Evolutionary conservation across 495 filamentous ascomycete species (phyloP).

Genomic region (Penicillium fimorum): DNA sequence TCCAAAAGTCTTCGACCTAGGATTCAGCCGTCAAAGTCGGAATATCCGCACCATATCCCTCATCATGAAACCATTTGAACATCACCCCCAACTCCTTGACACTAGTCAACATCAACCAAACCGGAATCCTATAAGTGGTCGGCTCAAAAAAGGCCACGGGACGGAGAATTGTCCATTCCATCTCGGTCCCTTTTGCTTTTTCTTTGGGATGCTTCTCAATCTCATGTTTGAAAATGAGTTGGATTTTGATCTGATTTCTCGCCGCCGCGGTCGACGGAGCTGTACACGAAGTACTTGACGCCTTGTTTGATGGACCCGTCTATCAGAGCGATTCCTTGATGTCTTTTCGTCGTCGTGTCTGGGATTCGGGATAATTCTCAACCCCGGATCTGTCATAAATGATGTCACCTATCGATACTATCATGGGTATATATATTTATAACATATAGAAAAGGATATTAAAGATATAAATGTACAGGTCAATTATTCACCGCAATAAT

Average conservation of each 20-base stretch:
- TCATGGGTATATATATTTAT: neutral
- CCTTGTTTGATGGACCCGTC: slow-evolving; percentile 55
- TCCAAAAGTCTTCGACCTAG: slow-evolving; percentile 56
- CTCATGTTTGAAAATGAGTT: slow-evolving; percentile 62
- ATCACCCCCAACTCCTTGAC: slow-evolving; percentile 57
- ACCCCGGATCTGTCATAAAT: slow-evolving; percentile 1
- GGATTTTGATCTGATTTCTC: slow-evolving; percentile 53
- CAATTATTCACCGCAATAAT: slow-evolving; percentile 49
- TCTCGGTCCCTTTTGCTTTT: slow-evolving; percentile 34
- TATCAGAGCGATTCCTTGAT: slow-evolving; percentile 62
- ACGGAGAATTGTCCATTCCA: slow-evolving; percentile 62
- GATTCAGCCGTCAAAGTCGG: slow-evolving; percentile 46
- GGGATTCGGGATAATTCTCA: neutral
- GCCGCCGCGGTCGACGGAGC: slow-evolving; percentile 66
- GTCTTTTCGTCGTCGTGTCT: slow-evolving; percentile 55
- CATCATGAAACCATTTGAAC: slow-evolving; percentile 62
- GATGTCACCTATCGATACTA: slow-evolving; percentile 1
- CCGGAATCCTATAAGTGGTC: slow-evolving; percentile 45
- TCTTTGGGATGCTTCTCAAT: slow-evolving; percentile 61
- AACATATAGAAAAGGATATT: neutral
- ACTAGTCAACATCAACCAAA: slow-evolving; percentile 39
- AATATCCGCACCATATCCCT: slow-evolving; percentile 62
- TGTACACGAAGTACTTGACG: slow-evolving; percentile 65
- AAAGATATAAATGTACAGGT: neutral
- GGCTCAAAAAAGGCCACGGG: slow-evolving; percentile 69